These are phyloP conservation scores for Hyaloperonospora arabidopsidis DNA, from an alignment of 352 stramenopile genomes.

Conservation along the genomic window DNA sequence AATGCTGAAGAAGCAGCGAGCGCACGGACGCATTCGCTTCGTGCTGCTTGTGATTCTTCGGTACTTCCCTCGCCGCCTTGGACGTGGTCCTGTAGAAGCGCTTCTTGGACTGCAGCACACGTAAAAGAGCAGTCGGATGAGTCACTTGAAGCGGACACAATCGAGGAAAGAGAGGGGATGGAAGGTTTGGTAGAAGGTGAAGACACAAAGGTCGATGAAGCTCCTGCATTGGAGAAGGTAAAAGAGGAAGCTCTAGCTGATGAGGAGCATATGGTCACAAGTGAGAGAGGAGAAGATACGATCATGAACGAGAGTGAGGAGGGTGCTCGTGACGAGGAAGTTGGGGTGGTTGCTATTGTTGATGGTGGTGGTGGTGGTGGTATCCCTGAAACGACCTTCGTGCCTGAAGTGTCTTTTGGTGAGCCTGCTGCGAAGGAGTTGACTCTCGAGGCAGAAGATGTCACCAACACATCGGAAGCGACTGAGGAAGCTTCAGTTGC, in stretches of 20 bases:
- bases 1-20: conserved; percentile 14
- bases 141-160: background rate
- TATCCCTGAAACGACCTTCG: background rate
- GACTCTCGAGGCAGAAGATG: background rate
- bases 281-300: background rate
- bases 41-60: conserved; percentile 12
- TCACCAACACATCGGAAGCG: background rate
- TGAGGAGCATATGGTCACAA: background rate
- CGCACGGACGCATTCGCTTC: conserved; percentile 2
- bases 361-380: background rate
- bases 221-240: background rate
- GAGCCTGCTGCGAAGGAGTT: background rate
- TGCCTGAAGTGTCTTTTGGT: background rate
- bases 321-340: too few species aligned
- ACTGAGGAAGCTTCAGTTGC: conserved; percentile 2
- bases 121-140: conserved; percentile 7
- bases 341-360: background rate
- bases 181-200: background rate
- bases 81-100: conserved; percentile 6
- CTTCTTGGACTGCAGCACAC: conserved; percentile 13
- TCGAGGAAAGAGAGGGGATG: conserved; percentile 5
- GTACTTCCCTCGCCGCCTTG: conserved; percentile 8
- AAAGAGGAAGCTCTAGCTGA: background rate
- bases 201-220: background rate
- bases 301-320: background rate